Evolutionary conservation across 192 early-diverging fungal genomes (phyloP).

Genomic region (Backusella macrospora): DNA sequence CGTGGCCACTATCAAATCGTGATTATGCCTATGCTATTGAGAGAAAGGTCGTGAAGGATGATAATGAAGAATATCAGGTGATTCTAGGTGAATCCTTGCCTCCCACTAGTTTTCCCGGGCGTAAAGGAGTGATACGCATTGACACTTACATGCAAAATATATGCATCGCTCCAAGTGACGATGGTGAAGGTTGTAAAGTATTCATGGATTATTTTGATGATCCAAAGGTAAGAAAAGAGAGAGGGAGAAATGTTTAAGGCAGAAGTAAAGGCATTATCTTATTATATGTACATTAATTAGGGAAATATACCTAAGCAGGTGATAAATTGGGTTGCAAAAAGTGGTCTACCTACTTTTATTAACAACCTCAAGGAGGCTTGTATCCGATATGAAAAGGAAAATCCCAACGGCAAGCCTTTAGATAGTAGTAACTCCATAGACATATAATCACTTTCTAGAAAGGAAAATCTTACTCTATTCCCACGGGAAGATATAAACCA

Average conservation of each 20-base stretch:
- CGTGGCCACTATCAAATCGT: constrained; percentile 52
- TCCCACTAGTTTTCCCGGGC: constrained; percentile 34
- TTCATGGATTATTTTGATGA: constrained; percentile 57
- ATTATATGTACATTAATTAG: not conserved
- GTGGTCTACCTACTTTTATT: constrained; percentile 7
- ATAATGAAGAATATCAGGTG: constrained; percentile 20
- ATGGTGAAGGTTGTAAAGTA: constrained; percentile 49
- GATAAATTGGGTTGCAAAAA: constrained; percentile 9
- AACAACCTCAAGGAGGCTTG: constrained; percentile 3
- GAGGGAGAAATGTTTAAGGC: not conserved
- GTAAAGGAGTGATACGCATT: constrained; percentile 49
- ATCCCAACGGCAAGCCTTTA: not conserved
- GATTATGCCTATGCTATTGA: constrained; percentile 54
- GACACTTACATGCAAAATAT: constrained; percentile 55
- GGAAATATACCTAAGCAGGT: constrained; percentile 13
- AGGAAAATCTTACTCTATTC: not conserved
- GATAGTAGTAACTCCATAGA: not conserved
- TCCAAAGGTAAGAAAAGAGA: constrained; percentile 44
- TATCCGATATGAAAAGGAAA: not conserved
- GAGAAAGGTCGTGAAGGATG: not conserved
- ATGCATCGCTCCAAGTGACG: constrained; percentile 43
- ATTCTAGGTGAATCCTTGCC: constrained; percentile 39
- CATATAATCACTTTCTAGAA: constrained; percentile 5
- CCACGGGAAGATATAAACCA: constrained; percentile 4
- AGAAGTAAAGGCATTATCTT: not conserved